Evolutionary conservation across 2,329 filamentous ascomycete genomes (phyloP).

Genomic region (Venturia carpophila): DNA sequence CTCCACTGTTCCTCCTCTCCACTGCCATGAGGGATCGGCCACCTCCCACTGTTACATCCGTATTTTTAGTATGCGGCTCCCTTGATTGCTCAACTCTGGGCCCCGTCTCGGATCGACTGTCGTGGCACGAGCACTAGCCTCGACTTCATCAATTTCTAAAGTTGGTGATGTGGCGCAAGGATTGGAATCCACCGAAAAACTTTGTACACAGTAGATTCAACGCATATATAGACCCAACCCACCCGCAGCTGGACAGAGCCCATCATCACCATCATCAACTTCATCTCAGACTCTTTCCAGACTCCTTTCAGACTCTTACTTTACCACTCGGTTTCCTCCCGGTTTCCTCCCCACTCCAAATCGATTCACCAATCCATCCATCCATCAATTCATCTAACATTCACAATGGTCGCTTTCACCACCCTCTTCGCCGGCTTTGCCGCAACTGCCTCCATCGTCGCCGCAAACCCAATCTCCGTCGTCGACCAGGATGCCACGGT

Average conservation of each 20-base stretch:
- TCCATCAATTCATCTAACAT: background rate
- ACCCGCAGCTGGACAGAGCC: no score
- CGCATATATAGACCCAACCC: background rate
- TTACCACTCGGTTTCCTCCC: no score
- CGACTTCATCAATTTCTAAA: background rate
- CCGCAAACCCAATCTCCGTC: background rate
- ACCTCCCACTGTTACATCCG: background rate
- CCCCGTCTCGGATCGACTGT: background rate
- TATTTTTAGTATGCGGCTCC: background rate
- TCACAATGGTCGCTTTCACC: conserved; percentile 2
- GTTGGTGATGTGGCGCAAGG: background rate
- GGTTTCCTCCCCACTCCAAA: no score
- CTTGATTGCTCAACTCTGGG: background rate
- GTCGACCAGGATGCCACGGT: background rate
- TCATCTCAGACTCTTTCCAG: background rate
- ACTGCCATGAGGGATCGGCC: background rate
- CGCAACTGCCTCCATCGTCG: background rate
- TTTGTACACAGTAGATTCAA: background rate
- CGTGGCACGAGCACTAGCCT: background rate
- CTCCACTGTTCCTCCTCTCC: no score
- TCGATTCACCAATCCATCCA: background rate
- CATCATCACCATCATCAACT: background rate
- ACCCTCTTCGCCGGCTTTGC: background rate
- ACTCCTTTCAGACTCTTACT: no score
- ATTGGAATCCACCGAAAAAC: no score